Evolutionary conservation across 2,329 filamentous ascomycete genomes (phyloP).

Genomic region (Exutisphaerella laricina): DNA sequence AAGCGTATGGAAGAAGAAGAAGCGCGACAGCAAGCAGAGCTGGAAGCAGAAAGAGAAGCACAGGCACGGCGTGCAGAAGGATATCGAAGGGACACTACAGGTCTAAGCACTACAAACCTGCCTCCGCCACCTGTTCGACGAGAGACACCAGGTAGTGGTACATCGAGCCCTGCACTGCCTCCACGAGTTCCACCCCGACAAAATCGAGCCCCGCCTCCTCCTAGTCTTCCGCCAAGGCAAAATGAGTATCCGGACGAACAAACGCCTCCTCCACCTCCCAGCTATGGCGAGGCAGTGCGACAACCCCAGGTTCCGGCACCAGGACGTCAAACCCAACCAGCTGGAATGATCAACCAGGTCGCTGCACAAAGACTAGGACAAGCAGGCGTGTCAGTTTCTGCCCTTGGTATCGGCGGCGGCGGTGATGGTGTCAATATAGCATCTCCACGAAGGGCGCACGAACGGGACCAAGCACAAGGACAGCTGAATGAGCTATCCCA

Average conservation of each 20-base stretch:
- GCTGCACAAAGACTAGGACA: slow-evolving; percentile 62
- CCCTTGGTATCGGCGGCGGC: slow-evolving; percentile 61
- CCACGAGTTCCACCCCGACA: slow-evolving; percentile 25
- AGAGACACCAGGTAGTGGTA: slow-evolving; percentile 24
- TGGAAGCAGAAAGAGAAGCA: slow-evolving; percentile 31
- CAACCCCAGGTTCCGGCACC: slow-evolving; percentile 4
- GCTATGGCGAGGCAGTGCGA: slow-evolving; percentile 41
- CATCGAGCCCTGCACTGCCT: slow-evolving; percentile 20
- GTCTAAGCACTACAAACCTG: slow-evolving; percentile 61
- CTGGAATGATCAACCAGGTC: slow-evolving; percentile 47
- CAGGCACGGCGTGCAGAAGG: slow-evolving; percentile 52
- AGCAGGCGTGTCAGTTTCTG: slow-evolving; percentile 73
- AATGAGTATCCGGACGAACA: slow-evolving; percentile 48
- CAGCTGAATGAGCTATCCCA: slow-evolving; percentile 64
- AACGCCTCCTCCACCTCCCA: slow-evolving; percentile 42
- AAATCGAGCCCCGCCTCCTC: slow-evolving; percentile 42
- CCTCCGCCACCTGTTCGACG: slow-evolving; percentile 63
- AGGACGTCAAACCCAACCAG: slow-evolving; percentile 3
- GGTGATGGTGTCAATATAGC: slow-evolving; percentile 18
- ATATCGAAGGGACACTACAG: slow-evolving; percentile 65
- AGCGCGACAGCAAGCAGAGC: slow-evolving; percentile 31
- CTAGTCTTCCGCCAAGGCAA: slow-evolving; percentile 65
- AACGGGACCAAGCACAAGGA: slow-evolving; percentile 27
- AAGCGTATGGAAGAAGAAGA: slow-evolving; percentile 25
- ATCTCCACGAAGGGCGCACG: slow-evolving; percentile 15